Percentiles rank a stretch among this genome's conserved stretches.
Conservation (phyloP, 352 stramenopile species). For the Phytopythium delawarense region DNA sequence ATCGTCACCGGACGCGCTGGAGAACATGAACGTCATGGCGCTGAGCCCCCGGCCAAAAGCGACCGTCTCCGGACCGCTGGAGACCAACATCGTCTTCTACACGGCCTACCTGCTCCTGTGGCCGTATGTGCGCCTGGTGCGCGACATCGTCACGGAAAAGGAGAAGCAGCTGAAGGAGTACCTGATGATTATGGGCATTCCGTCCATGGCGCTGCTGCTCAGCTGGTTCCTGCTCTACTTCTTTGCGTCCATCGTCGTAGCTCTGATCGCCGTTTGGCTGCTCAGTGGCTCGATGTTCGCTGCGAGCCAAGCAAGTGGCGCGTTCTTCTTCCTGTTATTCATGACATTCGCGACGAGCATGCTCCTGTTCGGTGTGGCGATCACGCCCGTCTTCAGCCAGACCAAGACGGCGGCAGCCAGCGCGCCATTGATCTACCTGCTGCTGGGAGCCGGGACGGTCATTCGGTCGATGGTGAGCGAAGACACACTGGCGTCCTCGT, state of each 20-base stretch:
- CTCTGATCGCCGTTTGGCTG: conserved; percentile 46
- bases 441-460: conserved; percentile 47
- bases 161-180: conserved; percentile 89
- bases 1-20: conserved; percentile 29
- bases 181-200: conserved; percentile 86
- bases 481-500: conserved; percentile 39
- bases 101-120: conserved; percentile 83
- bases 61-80: conserved; percentile 35
- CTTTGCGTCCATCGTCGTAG: conserved; percentile 45
- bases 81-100: conserved; percentile 69
- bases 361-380: conserved; percentile 59
- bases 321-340: conserved; percentile 60
- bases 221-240: conserved; percentile 84
- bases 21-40: conserved; percentile 31
- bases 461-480: conserved; percentile 47
- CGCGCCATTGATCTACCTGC: conserved; percentile 63
- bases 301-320: conserved; percentile 25
- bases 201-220: conserved; percentile 61
- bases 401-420: conserved; percentile 62
- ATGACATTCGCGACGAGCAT: conserved; percentile 59
- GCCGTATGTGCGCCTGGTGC: conserved; percentile 81
- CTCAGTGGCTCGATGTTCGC: conserved; percentile 65
- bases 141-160: conserved; percentile 87
- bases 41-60: conserved; percentile 43
- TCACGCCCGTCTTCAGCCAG: conserved; percentile 71